A percentile compares a stretch with the other conserved stretches of the same genome.
phyloP scores from a whole-genome alignment of 1,284 basidiomycete genomes.

The Porogramme epimiltina region DNA sequence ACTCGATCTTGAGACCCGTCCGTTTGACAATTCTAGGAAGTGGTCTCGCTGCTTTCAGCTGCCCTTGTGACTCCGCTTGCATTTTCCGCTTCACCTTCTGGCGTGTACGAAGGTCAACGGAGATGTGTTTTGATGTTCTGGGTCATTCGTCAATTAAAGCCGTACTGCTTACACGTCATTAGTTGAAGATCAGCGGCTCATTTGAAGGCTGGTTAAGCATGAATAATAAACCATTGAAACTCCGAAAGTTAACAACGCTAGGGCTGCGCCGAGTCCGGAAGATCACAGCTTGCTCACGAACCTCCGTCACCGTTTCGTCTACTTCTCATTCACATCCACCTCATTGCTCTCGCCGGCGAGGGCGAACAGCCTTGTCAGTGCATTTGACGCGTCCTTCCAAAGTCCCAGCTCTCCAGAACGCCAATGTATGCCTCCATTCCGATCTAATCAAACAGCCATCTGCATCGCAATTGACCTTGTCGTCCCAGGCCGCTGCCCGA shows the following conservation, averaged over 20 bases:
- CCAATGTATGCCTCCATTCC: slow-evolving; percentile 23
- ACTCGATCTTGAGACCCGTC: too few species aligned
- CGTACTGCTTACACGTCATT: not conserved
- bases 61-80: too few species aligned
- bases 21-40: too few species aligned
- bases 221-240: slow-evolving; percentile 5
- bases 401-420: slow-evolving; percentile 13
- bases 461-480: slow-evolving; percentile 20
- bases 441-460: slow-evolving; percentile 18
- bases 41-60: too few species aligned
- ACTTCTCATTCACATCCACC: slow-evolving; percentile 16
- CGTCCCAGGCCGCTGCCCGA: slow-evolving; percentile 72
- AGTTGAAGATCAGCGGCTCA: not conserved
- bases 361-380: slow-evolving; percentile 20
- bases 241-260: slow-evolving; percentile 10
- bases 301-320: slow-evolving; percentile 18
- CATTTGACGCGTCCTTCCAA: slow-evolving; percentile 20
- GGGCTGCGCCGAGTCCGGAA: not conserved
- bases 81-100: too few species aligned
- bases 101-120: too few species aligned
- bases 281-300: slow-evolving; percentile 22
- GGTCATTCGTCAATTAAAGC: too few species aligned
- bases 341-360: slow-evolving; percentile 30
- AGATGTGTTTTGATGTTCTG: too few species aligned
- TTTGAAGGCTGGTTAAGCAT: not conserved